These are phyloP conservation scores for Pseudomicrostroma phylloplanum DNA, from an alignment of 1,284 basidiomycete genomes.

Conservation along the genomic window DNA sequence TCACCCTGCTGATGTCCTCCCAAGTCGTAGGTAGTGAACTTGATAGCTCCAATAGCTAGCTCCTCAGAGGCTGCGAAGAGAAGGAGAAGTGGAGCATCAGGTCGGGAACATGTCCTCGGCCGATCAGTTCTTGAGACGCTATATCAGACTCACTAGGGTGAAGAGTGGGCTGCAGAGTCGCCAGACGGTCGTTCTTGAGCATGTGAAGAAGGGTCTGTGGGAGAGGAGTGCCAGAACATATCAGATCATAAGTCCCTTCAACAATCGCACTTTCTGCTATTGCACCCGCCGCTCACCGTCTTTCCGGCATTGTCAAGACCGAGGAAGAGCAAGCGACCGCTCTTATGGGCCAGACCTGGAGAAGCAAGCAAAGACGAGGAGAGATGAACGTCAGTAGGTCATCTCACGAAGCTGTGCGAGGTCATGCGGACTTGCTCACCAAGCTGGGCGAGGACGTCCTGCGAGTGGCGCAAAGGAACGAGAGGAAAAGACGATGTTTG, in stretches of 20 bases:
- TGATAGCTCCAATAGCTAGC: conserved; percentile 95
- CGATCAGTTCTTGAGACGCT: not conserved
- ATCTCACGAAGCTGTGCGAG: not conserved
- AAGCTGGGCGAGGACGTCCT: conserved; percentile 49
- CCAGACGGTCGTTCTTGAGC: conserved; percentile 98
- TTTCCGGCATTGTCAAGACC: conserved; percentile 99
- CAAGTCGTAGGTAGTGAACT: conserved; percentile 97
- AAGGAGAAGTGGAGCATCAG: not conserved
- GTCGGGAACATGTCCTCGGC: not conserved
- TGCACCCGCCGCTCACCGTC: conserved; percentile 64
- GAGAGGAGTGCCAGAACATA: not conserved
- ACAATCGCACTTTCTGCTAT: not conserved
- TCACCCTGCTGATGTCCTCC: conserved; percentile 93
- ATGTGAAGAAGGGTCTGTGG: conserved; percentile 90
- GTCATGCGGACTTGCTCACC: conserved; percentile 23
- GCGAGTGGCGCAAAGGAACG: not conserved
- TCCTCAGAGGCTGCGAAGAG: conserved; percentile 82
- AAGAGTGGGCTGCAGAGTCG: conserved; percentile 93
- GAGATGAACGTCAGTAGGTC: not conserved
- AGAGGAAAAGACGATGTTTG: not conserved
- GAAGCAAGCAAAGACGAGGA: conserved; percentile 15
- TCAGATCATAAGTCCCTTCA: conserved; percentile 8
- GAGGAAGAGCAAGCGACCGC: conserved; percentile 96
- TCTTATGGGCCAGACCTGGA: conserved; percentile 90
- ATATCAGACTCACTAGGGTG: conserved; percentile 78